Evolutionary conservation across 1,139 yeast species (phyloP).

Genomic region (Magnusiomyces clavatus): DNA sequence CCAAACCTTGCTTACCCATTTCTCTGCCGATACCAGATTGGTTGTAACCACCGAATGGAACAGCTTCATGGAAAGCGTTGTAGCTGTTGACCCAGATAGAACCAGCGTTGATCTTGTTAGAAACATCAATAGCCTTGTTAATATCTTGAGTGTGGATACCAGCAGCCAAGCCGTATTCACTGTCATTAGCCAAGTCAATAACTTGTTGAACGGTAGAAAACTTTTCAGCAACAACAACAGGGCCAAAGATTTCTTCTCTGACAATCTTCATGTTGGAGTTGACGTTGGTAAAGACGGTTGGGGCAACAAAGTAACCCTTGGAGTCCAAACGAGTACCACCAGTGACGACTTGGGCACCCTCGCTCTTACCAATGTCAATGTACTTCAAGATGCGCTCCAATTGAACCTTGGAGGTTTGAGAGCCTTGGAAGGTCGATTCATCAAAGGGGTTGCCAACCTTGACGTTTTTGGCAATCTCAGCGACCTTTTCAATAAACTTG

Average conservation of each 20-base stretch:
- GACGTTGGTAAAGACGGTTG: constrained; percentile 72
- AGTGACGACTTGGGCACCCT: constrained; percentile 58
- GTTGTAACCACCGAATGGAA: constrained; percentile 79
- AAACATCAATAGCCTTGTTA: constrained; percentile 50
- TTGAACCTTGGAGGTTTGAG: constrained; percentile 62
- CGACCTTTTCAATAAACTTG: constrained; percentile 48
- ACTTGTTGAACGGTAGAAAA: constrained; percentile 70
- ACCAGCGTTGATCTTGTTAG: constrained; percentile 67
- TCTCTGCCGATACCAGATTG: constrained; percentile 84
- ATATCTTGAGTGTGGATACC: constrained; percentile 69
- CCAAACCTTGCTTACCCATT: constrained; percentile 70
- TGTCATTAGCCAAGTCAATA: constrained; percentile 58
- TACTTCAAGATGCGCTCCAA: constrained; percentile 55
- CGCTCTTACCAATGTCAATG: constrained; percentile 53
- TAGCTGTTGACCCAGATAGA: constrained; percentile 82
- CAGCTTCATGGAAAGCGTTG: constrained; percentile 59
- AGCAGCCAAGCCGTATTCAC: constrained; percentile 78
- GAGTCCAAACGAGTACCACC: constrained; percentile 44
- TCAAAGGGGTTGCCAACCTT: constrained; percentile 39
- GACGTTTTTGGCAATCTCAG: constrained; percentile 38
- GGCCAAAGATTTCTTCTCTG: constrained; percentile 81
- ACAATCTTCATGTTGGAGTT: constrained; percentile 57
- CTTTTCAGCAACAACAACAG: constrained; percentile 73
- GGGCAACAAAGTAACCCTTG: constrained; percentile 67
- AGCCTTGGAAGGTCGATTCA: constrained; percentile 52